Base-by-base conservation (phyloP, 768 basidiomycete genomes). In the Wakefieldia striispora region DNA sequence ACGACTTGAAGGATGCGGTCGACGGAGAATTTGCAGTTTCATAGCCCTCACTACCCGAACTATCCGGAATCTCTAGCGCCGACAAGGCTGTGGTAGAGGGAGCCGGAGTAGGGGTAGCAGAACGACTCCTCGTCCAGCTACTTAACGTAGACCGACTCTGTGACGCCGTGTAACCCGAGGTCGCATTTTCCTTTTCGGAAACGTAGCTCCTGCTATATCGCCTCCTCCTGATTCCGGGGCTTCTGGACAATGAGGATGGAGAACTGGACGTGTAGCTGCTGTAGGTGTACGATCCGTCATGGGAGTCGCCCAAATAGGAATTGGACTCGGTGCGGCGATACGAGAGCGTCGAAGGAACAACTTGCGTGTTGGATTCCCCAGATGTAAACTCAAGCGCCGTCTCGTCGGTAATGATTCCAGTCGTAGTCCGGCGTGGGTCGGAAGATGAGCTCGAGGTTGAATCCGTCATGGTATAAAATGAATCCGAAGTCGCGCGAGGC, bases 161-260 rank as follows among this genome's bases (percentile, higher is more conserved):
- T 6, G 70, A 64, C 16, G 69, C 68, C 1, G 64, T 64, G 42
- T 70, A 71, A 4, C 62, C 66, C 6, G 66, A 62, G 2, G 60
- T 53, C 6, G 62, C 65, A 55, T 84, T 83, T 64, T 84, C 84
- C 61, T 82, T 84, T 52, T 87, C 82, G 1, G 78, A 80, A 38
- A 56, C 63, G 56, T 60, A 63, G 51, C 54, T 61, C 44, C 67
- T 68, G 33, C 72, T 70, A 3, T 76, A 74, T 4, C 72, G 65
- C 31, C 81, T 71, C 49, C 85, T 70, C 46, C 83, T 70, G 7
- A 88, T 74, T 34, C 75, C 85, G 14, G 79, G 66, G 0, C 80
- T 77, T 20, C 87, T 74, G 8, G 83, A 79, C 17, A 88, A 70
- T 3, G 70, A 68, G 1, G 83, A 80, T 4, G 82, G 75, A 0